These are phyloP conservation scores for Poronia punctata DNA, from an alignment of 495 filamentous ascomycete genomes.

Conservation along the genomic window DNA sequence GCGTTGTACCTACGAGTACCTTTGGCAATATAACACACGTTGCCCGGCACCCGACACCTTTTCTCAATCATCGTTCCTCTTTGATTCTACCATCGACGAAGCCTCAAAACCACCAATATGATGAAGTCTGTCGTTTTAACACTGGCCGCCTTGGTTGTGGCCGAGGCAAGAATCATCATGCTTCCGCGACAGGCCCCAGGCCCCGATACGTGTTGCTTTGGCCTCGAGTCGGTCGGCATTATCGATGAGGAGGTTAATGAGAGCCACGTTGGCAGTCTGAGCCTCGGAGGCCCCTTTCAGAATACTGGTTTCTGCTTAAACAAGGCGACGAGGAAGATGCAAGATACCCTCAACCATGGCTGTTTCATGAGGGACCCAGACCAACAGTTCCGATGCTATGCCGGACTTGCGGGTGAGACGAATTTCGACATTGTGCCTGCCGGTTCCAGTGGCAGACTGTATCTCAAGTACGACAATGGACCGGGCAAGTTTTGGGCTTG, in stretches of 20 bases:
- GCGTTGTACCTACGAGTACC: slow-evolving; percentile 1
- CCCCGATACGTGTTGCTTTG: slow-evolving; percentile 19
- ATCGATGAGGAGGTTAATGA: slow-evolving; percentile 20
- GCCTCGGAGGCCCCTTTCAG: slow-evolving; percentile 22
- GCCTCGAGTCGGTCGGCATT: slow-evolving; percentile 18
- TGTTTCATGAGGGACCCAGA: slow-evolving; percentile 25
- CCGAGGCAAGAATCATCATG: slow-evolving; percentile 5
- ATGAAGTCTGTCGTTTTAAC: slow-evolving; percentile 17
- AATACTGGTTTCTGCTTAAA: slow-evolving; percentile 23
- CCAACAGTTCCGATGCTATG: slow-evolving; percentile 22
- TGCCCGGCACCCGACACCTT: too few species aligned
- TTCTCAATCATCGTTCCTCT: background rate
- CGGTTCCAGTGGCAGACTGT: slow-evolving; percentile 6
- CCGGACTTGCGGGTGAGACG: slow-evolving; percentile 17
- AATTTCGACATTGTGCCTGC: slow-evolving; percentile 13
- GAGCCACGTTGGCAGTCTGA: slow-evolving; percentile 17
- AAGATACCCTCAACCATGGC: slow-evolving; percentile 18
- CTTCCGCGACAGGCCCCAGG: slow-evolving; percentile 9
- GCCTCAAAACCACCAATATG: background rate
- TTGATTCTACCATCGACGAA: slow-evolving; percentile 4
- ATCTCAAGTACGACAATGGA: slow-evolving; percentile 19
- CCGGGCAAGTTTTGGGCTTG: slow-evolving; percentile 19
- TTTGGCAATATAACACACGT: too few species aligned
- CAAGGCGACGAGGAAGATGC: slow-evolving; percentile 17
- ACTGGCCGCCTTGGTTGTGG: slow-evolving; percentile 9